Percentiles rank a stretch among this genome's conserved stretches.
These are phyloP conservation scores for Orobanche coerulescens DNA, from an alignment of 257 asterid species.

Conservation along the genomic window DNA sequence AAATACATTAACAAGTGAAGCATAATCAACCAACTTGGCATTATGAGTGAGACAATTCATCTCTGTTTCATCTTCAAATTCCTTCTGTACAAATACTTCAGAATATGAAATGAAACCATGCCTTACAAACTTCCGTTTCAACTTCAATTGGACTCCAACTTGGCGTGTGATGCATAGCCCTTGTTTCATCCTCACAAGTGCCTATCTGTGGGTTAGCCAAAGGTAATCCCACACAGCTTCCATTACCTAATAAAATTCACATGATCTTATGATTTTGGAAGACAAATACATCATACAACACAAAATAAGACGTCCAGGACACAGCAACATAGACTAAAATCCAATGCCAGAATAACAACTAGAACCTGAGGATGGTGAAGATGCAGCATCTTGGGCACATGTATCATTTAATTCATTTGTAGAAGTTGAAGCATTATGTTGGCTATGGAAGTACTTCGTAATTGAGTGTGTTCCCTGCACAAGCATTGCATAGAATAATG, in stretches of 20 bases:
- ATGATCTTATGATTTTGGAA: constrained; percentile 4
- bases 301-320: constrained; percentile 7
- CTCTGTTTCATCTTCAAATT: not conserved
- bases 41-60: not conserved
- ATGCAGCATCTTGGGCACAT: constrained; percentile 32
- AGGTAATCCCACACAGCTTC: constrained; percentile 24
- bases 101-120: constrained; percentile 32
- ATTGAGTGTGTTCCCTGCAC: constrained; percentile 89
- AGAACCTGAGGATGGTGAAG: constrained; percentile 49
- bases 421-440: constrained; percentile 28
- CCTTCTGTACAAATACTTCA: constrained; percentile 10
- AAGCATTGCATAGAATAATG: constrained; percentile 20
- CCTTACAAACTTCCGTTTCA: constrained; percentile 34
- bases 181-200: constrained; percentile 31
- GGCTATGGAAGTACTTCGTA: constrained; percentile 58
- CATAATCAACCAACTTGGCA: not conserved
- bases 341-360: constrained; percentile 22
- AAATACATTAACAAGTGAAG: not conserved
- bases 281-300: constrained; percentile 19
- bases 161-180: constrained; percentile 22
- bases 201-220: constrained; percentile 27
- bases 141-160: constrained; percentile 28
- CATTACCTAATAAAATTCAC: constrained; percentile 29
- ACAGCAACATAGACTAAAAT: constrained; percentile 11
- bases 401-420: constrained; percentile 28